A percentile compares a stretch with the other conserved stretches of the same genome.
Conservation (phyloP, 129 eudicot species). For the Escallonia rubra region DNA sequence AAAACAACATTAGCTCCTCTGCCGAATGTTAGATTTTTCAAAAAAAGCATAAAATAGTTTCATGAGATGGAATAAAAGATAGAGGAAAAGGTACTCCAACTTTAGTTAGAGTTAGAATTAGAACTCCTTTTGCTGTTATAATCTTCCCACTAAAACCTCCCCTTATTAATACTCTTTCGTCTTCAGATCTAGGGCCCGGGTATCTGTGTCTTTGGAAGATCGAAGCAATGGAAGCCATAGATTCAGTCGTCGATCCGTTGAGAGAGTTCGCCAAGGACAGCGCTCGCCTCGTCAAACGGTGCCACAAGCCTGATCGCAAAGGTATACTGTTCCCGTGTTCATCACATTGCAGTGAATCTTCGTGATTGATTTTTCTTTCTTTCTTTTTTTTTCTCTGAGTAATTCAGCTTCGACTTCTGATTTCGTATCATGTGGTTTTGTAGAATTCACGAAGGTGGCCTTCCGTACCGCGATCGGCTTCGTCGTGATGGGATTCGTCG, state of each 20-base stretch:
- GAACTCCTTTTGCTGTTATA: too few species aligned
- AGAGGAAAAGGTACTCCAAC: too few species aligned
- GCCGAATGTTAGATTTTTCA: too few species aligned
- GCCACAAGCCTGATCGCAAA: conserved; percentile 55
- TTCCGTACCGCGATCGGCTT: conserved; percentile 50
- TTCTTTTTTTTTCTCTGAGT: neutral
- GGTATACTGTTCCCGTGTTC: conserved; percentile 14
- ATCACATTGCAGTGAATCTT: too few species aligned
- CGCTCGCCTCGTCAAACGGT: conserved; percentile 44
- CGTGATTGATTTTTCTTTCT: neutral
- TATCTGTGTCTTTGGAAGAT: neutral
- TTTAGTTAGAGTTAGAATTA: too few species aligned
- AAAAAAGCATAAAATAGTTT: too few species aligned
- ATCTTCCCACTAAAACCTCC: too few species aligned
- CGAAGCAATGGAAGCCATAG: conserved; percentile 39
- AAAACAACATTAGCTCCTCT: too few species aligned
- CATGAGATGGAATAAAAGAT: too few species aligned
- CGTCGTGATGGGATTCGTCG: conserved; percentile 65
- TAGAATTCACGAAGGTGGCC: conserved; percentile 50
- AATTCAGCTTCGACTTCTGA: neutral
- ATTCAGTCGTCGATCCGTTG: conserved; percentile 42
- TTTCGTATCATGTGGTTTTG: neutral
- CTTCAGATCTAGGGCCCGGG: too few species aligned
- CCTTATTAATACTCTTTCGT: too few species aligned
- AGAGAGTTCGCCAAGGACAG: conserved; percentile 52